Evolutionary conservation across 208 protist species (phyloP), one percentile per base, ranked within the genome.

Genomic region (Trypanosoma conorhini): DNA sequence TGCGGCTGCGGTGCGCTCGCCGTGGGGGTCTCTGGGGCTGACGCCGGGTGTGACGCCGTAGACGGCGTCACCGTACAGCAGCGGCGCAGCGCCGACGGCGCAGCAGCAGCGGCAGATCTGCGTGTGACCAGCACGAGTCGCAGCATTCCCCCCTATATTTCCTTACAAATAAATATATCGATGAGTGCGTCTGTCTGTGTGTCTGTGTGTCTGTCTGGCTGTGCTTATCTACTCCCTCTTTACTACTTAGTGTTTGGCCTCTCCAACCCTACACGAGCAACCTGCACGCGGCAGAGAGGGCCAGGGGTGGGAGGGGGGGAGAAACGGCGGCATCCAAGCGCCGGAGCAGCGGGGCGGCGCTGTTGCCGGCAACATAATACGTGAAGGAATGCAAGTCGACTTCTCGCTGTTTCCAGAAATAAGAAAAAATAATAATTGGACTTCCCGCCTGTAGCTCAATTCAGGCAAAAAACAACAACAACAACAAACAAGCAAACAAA

Each of bases 1-100:
- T 30, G 26, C 26, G 17, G 55, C 28, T 30, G 55, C 30, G 55
- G 30, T 59, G 5, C n/a, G 3, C 17, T 28, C 59, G 17, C 26
- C 2, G 59, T 19, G 12, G 33, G 51, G n/a, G 19, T 38, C 40
- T 26, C 19, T 31, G 33, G 2, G 1, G 30, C 40, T 9, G 38
- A 21, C 7, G 38, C 59, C 24, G 8, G n/a, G 24, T 4, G 3
- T 19, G 24, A 28, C 17, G 46, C n/a, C 0, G 48, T 10, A 13
- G 62, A 56, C n/a, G 63, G 42, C 19, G 51, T 50, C 19, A 35
- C 50, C 21, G 19, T 48, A 44, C 58, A 68, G 17, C 19, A 68
- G 26, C 17, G n/a, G 22, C 28, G 44, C 35, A 48, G 26, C n/a
- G 26, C 13, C 10, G 35, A 59, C 30, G 63, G 19, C 51, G 33